Percentiles rank a stretch among this genome's conserved stretches.
These are phyloP conservation scores for Parietaria judaica DNA, from an alignment of 306 rosid genomes.

Conservation along the genomic window DNA sequence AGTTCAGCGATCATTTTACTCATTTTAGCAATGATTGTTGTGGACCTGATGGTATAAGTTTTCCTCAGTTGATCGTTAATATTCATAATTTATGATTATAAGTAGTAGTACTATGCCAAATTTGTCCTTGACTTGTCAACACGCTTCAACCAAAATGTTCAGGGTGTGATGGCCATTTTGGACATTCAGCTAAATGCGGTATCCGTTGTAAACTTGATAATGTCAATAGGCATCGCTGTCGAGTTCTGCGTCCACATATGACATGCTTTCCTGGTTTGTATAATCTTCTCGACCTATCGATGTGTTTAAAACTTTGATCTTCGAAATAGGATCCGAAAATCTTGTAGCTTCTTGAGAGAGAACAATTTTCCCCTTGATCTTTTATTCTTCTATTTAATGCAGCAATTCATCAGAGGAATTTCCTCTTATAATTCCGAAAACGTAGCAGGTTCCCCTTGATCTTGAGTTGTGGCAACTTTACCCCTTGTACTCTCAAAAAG, in stretches of 20 bases:
- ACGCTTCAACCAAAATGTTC: conserved; percentile 29
- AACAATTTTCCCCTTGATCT: no score
- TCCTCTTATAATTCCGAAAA: no score
- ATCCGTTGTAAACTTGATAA: conserved; percentile 85
- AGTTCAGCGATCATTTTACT: conserved; percentile 73
- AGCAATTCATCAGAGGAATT: no score
- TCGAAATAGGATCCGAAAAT: conserved; percentile 1
- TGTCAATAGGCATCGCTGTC: conserved; percentile 92
- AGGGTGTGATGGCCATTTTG: conserved; percentile 96
- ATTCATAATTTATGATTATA: not conserved
- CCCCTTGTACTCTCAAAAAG: no score
- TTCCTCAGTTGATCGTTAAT: conserved; percentile 8
- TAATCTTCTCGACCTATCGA: conserved; percentile 15
- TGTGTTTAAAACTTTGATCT: conserved; percentile 7
- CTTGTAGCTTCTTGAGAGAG: conserved; percentile 1
- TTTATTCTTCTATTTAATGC: no score
- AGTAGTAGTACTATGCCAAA: not conserved
- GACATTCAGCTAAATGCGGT: conserved; percentile 89
- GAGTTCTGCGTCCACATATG: conserved; percentile 92
- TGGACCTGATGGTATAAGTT: conserved; percentile 77
- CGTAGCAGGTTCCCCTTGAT: no score
- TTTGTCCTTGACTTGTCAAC: not conserved
- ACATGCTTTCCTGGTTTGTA: conserved; percentile 90
- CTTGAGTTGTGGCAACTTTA: no score
- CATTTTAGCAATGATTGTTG: conserved; percentile 81